Base-by-base conservation (phyloP, 495 filamentous ascomycete species). In the Podospora tetraspora region DNA sequence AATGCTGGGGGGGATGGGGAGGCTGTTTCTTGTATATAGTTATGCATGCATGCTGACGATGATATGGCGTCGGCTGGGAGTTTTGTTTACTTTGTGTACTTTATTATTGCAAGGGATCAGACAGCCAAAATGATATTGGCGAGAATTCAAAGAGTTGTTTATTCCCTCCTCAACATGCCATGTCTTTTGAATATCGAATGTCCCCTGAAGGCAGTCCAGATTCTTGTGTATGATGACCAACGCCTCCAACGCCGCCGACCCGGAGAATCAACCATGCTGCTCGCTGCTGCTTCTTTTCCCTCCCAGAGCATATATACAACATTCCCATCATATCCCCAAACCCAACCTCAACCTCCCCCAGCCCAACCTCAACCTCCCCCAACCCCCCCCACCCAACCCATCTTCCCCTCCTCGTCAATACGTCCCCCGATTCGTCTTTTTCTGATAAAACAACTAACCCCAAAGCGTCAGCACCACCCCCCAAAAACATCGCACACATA, bases 361-460 rank as follows among this genome's bases (percentile, higher is more conserved):
- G 1, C 59, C 12, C 59, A 29, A 19, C 24, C 24, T 5, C 13
- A 37, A 37, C 34, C 34, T 6, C 13, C 3, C 34, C 8, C 8
- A 8, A 30, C 8, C 27, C n/a, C n/a, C n/a, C n/a, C n/a, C n/a
- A n/a, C 29, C 29, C 29, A 30, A 59, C 24, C 3, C 19, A 30
- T 2, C 16, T 73, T 77, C 81, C 65, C 79, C 63, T 52, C 56
- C 56, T 60, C 72, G 76, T 71, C 82, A 83, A 70, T 79, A 83
- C 25, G 81, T 79, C 72, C 43, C 43, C 43, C 82, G 78, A 80
- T 84, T 84, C 58, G 80, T 84, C 79, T 83, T 84, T 75, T 84
- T 84, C 75, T 84, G 81, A 72, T 84, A 84, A 67, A 83, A 84
- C 30, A 84, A 69, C 82, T 84, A 64, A 66, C 29, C 21, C 0